phyloP scores from a whole-genome alignment of 352 stramenopile species.

The Globisporangium ultimum region DNA sequence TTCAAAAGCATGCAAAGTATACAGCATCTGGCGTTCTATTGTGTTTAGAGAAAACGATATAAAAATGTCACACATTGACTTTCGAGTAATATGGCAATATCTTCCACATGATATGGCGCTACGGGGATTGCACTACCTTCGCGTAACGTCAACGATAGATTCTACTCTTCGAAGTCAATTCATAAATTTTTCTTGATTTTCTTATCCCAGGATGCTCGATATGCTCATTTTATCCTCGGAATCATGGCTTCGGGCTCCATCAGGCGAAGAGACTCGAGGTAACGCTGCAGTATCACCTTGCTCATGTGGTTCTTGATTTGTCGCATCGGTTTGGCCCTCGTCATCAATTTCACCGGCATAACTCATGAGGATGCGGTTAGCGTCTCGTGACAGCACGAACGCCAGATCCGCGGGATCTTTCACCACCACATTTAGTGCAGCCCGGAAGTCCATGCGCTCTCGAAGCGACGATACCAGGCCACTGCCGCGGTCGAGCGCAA shows the following conservation, averaged over 20 bases:
- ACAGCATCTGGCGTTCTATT: too few species aligned
- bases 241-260: too few species aligned
- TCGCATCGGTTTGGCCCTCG: background rate
- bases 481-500: constrained; percentile 19
- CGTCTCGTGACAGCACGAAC: constrained; percentile 13
- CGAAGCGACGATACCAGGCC: constrained; percentile 15
- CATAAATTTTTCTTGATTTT: too few species aligned
- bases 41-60: too few species aligned
- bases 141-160: too few species aligned
- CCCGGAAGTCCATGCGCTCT: constrained; percentile 30
- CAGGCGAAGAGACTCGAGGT: too few species aligned
- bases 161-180: too few species aligned
- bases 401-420: constrained; percentile 20
- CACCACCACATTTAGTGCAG: constrained; percentile 21
- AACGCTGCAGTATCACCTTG: background rate
- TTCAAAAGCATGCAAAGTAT: too few species aligned
- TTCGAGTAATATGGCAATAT: too few species aligned
- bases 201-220: background rate
- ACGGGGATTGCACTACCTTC: too few species aligned
- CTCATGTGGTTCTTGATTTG: background rate
- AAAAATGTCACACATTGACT: too few species aligned
- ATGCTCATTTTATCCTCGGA: background rate
- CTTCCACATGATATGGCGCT: too few species aligned
- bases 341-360: constrained; percentile 1
- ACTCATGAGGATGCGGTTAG: constrained; percentile 10